Conservation (phyloP, 2,329 filamentous ascomycete species). For the Neonectria faginata region DNA sequence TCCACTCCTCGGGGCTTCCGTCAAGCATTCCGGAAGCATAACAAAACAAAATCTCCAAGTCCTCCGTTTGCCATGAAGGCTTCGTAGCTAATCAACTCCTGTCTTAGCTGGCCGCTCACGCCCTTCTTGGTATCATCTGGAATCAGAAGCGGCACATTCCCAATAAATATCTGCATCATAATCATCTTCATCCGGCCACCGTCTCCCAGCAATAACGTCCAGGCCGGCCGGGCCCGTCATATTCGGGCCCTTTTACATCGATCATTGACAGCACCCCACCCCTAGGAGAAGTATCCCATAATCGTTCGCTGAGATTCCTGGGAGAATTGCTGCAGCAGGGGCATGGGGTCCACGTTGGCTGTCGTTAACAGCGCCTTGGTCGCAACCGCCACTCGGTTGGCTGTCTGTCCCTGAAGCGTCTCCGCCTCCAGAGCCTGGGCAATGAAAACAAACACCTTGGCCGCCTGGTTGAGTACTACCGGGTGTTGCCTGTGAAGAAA, state of each 20-base stretch:
- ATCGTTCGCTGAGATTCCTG: constrained; percentile 85
- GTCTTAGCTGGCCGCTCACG: constrained; percentile 29
- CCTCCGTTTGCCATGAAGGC: constrained; percentile 24
- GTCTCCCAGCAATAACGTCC: constrained; percentile 32
- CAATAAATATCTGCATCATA: constrained; percentile 39
- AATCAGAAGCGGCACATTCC: constrained; percentile 37
- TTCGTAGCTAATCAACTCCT: constrained; percentile 27
- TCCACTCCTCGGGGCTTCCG: constrained; percentile 15
- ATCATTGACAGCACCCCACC: constrained; percentile 14
- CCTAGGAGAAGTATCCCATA: constrained; percentile 79
- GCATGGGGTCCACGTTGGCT: constrained; percentile 79
- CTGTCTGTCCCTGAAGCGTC: constrained; percentile 86
- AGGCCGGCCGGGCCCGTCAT: constrained; percentile 11
- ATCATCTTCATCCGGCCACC: constrained; percentile 28
- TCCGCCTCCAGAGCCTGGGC: constrained; percentile 91
- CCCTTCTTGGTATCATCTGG: constrained; percentile 42
- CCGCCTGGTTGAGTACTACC: constrained; percentile 79
- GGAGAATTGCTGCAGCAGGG: constrained; percentile 79
- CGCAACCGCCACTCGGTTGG: constrained; percentile 78
- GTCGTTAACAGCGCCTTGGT: constrained; percentile 82
- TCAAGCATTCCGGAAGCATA: constrained; percentile 17
- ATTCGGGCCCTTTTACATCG: constrained; percentile 20
- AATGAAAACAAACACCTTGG: constrained; percentile 86
- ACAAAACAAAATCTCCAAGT: constrained; percentile 31
- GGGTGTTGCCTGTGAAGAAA: constrained; percentile 78